Percentiles rank a stretch among this genome's conserved stretches.
Evolutionary conservation across 164 flowering plant genomes (phyloP).

Genomic region (Umbilicus rupestris): DNA sequence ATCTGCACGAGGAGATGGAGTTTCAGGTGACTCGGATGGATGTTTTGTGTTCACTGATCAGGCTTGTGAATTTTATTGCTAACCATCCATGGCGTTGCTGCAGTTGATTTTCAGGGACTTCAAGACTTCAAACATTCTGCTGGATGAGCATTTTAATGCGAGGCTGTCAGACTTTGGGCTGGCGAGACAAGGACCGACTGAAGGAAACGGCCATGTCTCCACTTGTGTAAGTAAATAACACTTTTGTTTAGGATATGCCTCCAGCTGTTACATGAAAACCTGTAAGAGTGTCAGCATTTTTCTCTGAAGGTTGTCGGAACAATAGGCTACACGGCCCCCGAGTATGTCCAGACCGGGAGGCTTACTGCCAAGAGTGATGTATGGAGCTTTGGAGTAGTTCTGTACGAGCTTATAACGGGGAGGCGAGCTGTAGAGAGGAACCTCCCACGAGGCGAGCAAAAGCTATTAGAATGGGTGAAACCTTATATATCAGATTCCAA

Average conservation of each 20-base stretch:
- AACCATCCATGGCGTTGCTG: conserved; percentile 11
- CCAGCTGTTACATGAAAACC: no score
- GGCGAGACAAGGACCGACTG: conserved; percentile 86
- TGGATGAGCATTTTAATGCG: conserved; percentile 82
- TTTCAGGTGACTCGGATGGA: conserved; percentile 82
- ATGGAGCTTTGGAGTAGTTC: conserved; percentile 96
- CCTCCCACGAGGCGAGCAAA: conserved; percentile 76
- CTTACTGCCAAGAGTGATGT: conserved; percentile 87
- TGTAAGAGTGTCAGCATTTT: not conserved
- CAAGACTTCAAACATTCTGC: conserved; percentile 73
- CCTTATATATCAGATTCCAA: conserved; percentile 69
- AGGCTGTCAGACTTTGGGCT: conserved; percentile 94
- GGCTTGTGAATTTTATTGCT: no score
- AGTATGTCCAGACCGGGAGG: conserved; percentile 81
- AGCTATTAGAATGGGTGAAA: conserved; percentile 84
- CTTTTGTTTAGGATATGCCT: no score
- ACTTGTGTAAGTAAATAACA: conserved; percentile 68
- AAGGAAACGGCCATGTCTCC: conserved; percentile 73
- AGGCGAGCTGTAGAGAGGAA: conserved; percentile 78
- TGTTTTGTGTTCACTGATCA: no score
- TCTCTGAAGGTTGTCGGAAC: conserved; percentile 76
- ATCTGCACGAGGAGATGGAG: conserved; percentile 94
- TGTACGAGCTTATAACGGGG: conserved; percentile 86
- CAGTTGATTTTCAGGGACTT: conserved; percentile 94
- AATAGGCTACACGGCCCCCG: conserved; percentile 94